Evolutionary conservation across 352 stramenopile genomes (phyloP), one percentile per base, ranked within the genome.

Genomic region (Pythium phragmiticola): DNA sequence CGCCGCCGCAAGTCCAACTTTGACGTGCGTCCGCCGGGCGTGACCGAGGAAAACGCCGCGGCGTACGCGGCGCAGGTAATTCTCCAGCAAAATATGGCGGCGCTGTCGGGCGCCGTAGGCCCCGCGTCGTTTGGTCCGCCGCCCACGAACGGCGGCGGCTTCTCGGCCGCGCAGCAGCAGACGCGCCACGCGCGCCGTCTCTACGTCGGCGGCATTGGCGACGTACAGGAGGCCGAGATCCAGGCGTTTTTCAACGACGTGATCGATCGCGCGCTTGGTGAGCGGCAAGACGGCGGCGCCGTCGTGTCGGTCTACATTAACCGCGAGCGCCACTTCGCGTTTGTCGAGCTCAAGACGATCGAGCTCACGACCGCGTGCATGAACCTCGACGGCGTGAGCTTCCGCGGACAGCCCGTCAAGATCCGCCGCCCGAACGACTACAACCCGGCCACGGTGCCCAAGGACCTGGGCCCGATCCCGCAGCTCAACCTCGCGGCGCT

Each of bases 361-460:
- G 96, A 98, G 73, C 90, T 99, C 48, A 96, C 95, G 30, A 99
- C 94, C 7, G 90, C 96, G 4, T 98, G 95, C 74, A 93, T 99
- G 72, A 92, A 93, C 36, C 78, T 99, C 23, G 96, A 99, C 69
- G 97, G 96, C 23, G 88, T 99, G 56, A 83, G 91, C 64, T 98
- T 98, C 64, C 83, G 94, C 28, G 95, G 94, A n/a, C 78, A 92
- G 64, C 92, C 94, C 43, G 75, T 99, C 54, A 98, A 98, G 75
- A 92, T 99, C 50, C 95, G 97, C 53, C 89, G 97, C 26, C 97
- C 97, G 13, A 99, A 98, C 66, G 96, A 99, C 75, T 99, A 99
- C 81, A 98, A 99, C 77, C 87, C 95, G 2, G 65, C 75, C 34
- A 84, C 82, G 7, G 83, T 98, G 52, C 93, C 96, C 3, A 88